Base-by-base conservation (phyloP, 108 stramenopile species). In the Pseudonitzschia multistriata region DNA sequence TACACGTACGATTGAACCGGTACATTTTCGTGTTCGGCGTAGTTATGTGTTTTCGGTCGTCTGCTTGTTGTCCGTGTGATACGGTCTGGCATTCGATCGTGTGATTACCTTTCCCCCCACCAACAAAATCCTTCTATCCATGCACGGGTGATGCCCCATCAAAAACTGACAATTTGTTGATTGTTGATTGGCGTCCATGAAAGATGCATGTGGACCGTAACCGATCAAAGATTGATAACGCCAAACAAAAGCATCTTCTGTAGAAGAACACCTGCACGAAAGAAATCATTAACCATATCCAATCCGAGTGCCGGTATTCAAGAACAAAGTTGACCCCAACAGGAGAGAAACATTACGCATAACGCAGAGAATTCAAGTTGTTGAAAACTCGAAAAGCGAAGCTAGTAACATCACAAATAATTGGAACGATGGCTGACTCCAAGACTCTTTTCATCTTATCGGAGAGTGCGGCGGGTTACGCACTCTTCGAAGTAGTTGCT, bases 381-480 rank as follows among this genome's bases (percentile, higher is more conserved):
- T 8, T n/a, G n/a, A 45, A 45, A 17, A 45, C 17, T 45, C 42
- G 42, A 45, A 45, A 4, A 45, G 42, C 42, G 17, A 45, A 13
- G 17, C 11, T 17, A 3, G 11, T 45, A 17, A 6, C 42, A 45
- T 45, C 42, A 45, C 11, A 4, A 45, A 17, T 1, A 45, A 17
- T 13, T 2, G 42, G 42, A 45, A 45, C 3, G 10, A 59, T 59
- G 57, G 57, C 57, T 15, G 57, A 59, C 57, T 60, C 84, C 24
- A 84, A 83, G 67, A 74, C 76, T 25, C 77, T 90, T 11, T 97
- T 93, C 71, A 83, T 91, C 8, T 84, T 99, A 39, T 85, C 93
- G 72, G 99, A 99, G 81, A 78, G 90, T 28, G 97, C 99, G 10
- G 96, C 97, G 8, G 99, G 99, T 48, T 99, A 96, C 66, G 97